A percentile compares a stretch with the other conserved stretches of the same genome.
Conservation (phyloP, 108 stramenopile species). For the Cyclostephanos invisitatus region DNA sequence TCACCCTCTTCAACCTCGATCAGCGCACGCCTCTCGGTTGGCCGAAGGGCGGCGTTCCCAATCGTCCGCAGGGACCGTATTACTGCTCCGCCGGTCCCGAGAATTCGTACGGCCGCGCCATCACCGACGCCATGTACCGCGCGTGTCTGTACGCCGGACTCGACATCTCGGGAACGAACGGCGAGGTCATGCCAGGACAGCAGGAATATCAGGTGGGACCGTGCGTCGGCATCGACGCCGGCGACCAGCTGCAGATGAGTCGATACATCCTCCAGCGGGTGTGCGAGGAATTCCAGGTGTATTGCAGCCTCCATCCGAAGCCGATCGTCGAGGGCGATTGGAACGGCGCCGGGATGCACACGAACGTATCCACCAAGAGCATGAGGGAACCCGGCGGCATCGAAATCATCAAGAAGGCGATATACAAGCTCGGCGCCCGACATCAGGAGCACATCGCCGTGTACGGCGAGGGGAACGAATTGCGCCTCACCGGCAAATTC, state of each 20-base stretch:
- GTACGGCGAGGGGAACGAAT: conserved; percentile 98
- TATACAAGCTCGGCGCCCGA: conserved; percentile 95
- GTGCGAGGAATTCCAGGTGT: conserved; percentile 97
- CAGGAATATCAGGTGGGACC: conserved; percentile 99
- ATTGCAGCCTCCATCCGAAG: conserved; percentile 96
- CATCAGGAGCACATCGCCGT: conserved; percentile 96
- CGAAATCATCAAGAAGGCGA: conserved; percentile 91
- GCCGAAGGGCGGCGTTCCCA: conserved; percentile 90
- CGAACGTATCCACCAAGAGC: conserved; percentile 94
- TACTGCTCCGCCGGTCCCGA: conserved; percentile 96
- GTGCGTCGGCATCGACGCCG: conserved; percentile 96
- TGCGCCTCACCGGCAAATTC: conserved; percentile 93
- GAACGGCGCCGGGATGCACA: conserved; percentile 99
- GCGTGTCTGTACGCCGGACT: conserved; percentile 96
- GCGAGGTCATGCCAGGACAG: conserved; percentile 99
- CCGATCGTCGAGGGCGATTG: conserved; percentile 97
- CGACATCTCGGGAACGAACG: conserved; percentile 95
- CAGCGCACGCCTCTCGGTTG: conserved; percentile 92
- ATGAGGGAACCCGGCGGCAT: conserved; percentile 96
- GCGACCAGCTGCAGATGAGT: conserved; percentile 96
- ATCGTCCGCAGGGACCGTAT: conserved; percentile 94
- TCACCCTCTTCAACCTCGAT: conserved; percentile 96
- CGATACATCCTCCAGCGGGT: conserved; percentile 97
- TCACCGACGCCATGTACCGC: conserved; percentile 94
- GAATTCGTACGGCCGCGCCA: conserved; percentile 91